A percentile compares a stretch with the other conserved stretches of the same genome.
These are phyloP conservation scores for Fusarium heterosporum DNA, from an alignment of 2,329 filamentous ascomycete species.

Conservation along the genomic window DNA sequence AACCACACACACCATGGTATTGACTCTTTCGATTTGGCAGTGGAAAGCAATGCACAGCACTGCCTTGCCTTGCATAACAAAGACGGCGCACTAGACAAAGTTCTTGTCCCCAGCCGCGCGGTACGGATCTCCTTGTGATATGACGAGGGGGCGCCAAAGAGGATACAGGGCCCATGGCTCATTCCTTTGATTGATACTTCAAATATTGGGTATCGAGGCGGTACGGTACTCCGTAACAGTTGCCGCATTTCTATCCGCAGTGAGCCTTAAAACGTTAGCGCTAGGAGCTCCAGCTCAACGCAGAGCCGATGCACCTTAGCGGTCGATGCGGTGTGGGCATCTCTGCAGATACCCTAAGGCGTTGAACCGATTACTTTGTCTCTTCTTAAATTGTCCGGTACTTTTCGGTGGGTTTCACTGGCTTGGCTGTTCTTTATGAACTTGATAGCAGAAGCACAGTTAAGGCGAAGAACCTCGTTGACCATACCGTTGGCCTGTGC, in stretches of 20 bases:
- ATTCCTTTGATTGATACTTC: slow-evolving; percentile 10
- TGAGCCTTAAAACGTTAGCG: slow-evolving; percentile 24
- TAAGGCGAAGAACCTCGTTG: neutral
- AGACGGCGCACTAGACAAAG: slow-evolving; percentile 24
- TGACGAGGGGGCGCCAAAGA: slow-evolving; percentile 32
- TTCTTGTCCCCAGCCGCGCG: slow-evolving; percentile 28
- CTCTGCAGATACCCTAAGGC: slow-evolving; percentile 30
- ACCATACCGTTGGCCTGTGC: neutral
- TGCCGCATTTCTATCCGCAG: slow-evolving; percentile 18
- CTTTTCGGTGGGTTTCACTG: slow-evolving; percentile 6
- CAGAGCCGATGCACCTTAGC: slow-evolving; percentile 29
- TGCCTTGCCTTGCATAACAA: slow-evolving; percentile 7
- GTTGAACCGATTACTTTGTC: slow-evolving; percentile 19
- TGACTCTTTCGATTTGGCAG: slow-evolving; percentile 26
- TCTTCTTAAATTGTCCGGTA: slow-evolving; percentile 18
- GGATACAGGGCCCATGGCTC: slow-evolving; percentile 4
- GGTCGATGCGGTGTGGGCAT: slow-evolving; percentile 36
- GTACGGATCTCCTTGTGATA: slow-evolving; percentile 18
- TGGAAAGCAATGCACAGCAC: slow-evolving; percentile 12
- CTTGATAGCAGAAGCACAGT: neutral
- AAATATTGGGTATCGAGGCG: slow-evolving; percentile 8
- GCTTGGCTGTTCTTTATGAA: neutral
- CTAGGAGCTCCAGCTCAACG: slow-evolving; percentile 25
- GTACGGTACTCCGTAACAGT: slow-evolving; percentile 17
- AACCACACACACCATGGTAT: slow-evolving; percentile 26